phyloP scores from a whole-genome alignment of 78 protist species.

The Cavenderia fasciculata region DNA sequence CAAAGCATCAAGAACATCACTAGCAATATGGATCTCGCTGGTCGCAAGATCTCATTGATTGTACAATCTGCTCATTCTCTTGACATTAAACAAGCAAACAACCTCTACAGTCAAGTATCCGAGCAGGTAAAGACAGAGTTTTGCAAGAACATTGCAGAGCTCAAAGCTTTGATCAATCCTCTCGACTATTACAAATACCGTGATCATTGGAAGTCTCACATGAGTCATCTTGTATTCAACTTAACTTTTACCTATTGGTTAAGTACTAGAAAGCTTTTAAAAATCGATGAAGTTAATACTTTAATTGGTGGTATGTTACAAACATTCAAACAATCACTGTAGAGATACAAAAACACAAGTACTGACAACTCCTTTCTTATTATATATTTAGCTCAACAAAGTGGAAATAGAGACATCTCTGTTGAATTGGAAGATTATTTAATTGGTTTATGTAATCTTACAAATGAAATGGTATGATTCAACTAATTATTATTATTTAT shows the following conservation, averaged over 20 bases:
- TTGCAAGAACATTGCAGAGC: constrained; percentile 16
- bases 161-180: constrained; percentile 33
- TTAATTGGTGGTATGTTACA: constrained; percentile 10
- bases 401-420: constrained; percentile 22
- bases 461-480: constrained; percentile 69
- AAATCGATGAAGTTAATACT: constrained; percentile 22
- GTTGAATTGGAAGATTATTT: constrained; percentile 80
- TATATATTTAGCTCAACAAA: not conserved
- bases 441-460: constrained; percentile 65
- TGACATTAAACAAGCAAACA: not conserved
- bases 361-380: not conserved
- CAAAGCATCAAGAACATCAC: constrained; percentile 28
- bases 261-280: constrained; percentile 6
- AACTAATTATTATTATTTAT: not conserved
- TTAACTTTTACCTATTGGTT: constrained; percentile 58
- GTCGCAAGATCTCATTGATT: constrained; percentile 5
- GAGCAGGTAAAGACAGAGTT: not conserved
- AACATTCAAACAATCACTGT: not conserved
- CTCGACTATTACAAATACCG: constrained; percentile 57
- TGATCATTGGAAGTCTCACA: constrained; percentile 34
- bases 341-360: no score
- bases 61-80: constrained; percentile 37
- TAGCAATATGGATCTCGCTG: constrained; percentile 29
- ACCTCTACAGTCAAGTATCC: not conserved
- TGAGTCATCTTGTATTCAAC: constrained; percentile 33